Percentiles rank a stretch among this genome's conserved stretches.
phyloP scores from a whole-genome alignment of 2,329 filamentous ascomycete species.

The Fusarium xylarioides region DNA sequence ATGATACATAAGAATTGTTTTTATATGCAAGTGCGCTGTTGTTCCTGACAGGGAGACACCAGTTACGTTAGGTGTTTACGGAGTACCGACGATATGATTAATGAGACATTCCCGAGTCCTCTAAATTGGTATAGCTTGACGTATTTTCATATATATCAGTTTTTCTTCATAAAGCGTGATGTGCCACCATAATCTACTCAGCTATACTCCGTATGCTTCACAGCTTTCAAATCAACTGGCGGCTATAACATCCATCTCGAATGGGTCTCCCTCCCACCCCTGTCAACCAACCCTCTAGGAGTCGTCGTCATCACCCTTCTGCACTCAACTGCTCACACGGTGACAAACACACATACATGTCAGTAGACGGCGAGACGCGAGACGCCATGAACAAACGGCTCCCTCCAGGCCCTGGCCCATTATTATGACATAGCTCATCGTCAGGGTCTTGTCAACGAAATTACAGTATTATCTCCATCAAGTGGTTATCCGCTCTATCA shows the following conservation, averaged over 20 bases:
- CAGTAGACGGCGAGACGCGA: not conserved
- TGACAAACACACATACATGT: not conserved
- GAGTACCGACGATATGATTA: too few relatives aligned
- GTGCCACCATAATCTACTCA: not conserved
- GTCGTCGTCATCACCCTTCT: constrained; percentile 33
- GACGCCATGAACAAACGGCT: not conserved
- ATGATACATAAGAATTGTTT: not conserved
- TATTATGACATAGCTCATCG: constrained; percentile 6
- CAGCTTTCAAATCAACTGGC: not conserved
- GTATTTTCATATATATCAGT: not conserved
- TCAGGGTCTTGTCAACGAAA: constrained; percentile 6
- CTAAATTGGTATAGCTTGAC: not conserved
- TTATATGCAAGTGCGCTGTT: not conserved
- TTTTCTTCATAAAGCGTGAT: not conserved
- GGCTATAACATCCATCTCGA: not conserved
- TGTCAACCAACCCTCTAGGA: constrained; percentile 10
- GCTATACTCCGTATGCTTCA: not conserved
- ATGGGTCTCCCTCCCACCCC: constrained; percentile 9
- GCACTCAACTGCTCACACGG: not conserved
- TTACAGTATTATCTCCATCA: not conserved
- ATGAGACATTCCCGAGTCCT: not conserved
- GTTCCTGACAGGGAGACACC: not conserved
- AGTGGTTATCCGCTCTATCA: not conserved
- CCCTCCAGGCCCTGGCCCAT: not conserved
- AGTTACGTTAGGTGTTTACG: not conserved